phyloP scores from a whole-genome alignment of 2,329 filamentous ascomycete genomes.

The Venturia oleaginea region DNA sequence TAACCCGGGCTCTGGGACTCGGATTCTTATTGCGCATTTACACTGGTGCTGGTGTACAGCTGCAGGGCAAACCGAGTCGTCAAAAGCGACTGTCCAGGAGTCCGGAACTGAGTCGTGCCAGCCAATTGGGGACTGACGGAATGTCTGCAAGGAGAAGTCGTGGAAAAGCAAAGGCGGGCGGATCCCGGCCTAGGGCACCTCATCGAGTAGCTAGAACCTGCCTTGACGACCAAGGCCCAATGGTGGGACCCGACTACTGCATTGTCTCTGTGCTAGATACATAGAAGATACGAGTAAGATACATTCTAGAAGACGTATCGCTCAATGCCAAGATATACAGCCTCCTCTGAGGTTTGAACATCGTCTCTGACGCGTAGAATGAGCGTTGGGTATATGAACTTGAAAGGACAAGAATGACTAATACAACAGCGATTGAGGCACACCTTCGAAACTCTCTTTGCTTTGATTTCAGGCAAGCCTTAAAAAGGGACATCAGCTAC shows the following conservation, averaged over 20 bases:
- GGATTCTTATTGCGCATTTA: background rate
- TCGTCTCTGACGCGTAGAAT: background rate
- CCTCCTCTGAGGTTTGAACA: background rate
- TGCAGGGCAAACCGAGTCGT: background rate
- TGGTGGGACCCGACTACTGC: background rate
- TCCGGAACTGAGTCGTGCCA: background rate
- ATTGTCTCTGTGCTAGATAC: slow-evolving; percentile 1
- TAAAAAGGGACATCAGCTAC: background rate
- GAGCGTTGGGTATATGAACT: background rate
- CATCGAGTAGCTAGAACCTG: background rate
- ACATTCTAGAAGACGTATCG: background rate
- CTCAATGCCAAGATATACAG: background rate
- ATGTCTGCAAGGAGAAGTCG: background rate
- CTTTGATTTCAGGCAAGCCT: background rate
- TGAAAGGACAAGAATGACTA: background rate
- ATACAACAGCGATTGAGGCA: background rate
- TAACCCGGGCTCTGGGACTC: background rate
- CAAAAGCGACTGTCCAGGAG: background rate
- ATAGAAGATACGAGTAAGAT: background rate
- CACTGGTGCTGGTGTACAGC: background rate
- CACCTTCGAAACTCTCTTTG: background rate
- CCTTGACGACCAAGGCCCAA: background rate
- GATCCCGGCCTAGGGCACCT: background rate
- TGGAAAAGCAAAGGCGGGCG: background rate
- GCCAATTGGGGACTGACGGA: background rate